These are phyloP conservation scores for Aureobasidium vineae DNA, from an alignment of 2,329 filamentous ascomycete species.

Conservation along the genomic window DNA sequence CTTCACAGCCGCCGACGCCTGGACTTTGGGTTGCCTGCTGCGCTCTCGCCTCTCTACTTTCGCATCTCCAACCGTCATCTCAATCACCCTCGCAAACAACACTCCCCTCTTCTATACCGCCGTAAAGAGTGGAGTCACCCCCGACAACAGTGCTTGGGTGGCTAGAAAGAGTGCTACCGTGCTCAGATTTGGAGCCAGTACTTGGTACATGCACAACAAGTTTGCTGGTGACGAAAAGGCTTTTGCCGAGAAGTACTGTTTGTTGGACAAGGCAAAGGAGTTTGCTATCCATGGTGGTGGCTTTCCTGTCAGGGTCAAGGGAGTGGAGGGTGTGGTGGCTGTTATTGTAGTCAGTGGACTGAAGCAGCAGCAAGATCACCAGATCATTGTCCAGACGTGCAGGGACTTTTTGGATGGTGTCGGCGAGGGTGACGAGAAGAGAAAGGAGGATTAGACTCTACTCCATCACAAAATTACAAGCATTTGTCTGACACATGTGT, in stretches of 20 bases:
- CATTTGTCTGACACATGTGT: not conserved
- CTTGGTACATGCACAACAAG: conserved; percentile 70
- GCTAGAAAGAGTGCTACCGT: conserved; percentile 69
- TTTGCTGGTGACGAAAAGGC: conserved; percentile 61
- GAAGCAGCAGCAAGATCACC: conserved; percentile 75
- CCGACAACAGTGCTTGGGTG: conserved; percentile 60
- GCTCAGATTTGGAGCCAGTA: conserved; percentile 66
- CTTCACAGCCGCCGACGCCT: conserved; percentile 65
- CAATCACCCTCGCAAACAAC: conserved; percentile 60
- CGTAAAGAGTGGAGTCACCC: conserved; percentile 63
- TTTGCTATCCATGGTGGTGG: conserved; percentile 79
- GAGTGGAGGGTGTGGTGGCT: conserved; percentile 72
- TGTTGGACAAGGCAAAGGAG: conserved; percentile 55
- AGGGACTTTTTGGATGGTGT: conserved; percentile 50
- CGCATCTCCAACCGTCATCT: conserved; percentile 58
- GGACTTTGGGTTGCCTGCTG: conserved; percentile 63
- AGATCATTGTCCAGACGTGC: conserved; percentile 68
- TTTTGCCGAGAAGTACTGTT: conserved; percentile 64
- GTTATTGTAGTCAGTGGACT: conserved; percentile 74
- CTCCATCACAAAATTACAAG: not conserved
- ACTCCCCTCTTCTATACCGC: conserved; percentile 68
- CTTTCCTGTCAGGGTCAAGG: conserved; percentile 67
- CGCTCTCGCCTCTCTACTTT: conserved; percentile 61
- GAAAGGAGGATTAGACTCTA: conserved; percentile 39
- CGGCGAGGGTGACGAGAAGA: conserved; percentile 36